Conservation (phyloP, 1,284 basidiomycete genomes). For the Coriolopsis trogii region DNA sequence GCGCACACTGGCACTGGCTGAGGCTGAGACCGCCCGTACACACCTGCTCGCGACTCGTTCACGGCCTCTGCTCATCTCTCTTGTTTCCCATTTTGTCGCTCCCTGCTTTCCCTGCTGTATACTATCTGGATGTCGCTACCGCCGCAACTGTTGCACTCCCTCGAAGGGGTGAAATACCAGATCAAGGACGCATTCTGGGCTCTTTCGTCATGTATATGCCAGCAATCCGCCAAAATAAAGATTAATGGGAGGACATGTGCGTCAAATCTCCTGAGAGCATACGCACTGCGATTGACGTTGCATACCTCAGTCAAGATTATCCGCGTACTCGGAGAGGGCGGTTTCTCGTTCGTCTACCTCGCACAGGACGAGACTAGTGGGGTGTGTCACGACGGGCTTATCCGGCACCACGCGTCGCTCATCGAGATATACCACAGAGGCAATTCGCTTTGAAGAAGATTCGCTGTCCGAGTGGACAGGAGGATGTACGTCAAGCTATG, state of each 20-base stretch:
- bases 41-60: neutral
- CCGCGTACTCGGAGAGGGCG: constrained; percentile 91
- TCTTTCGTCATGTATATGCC: constrained; percentile 78
- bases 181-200: constrained; percentile 81
- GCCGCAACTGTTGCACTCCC: constrained; percentile 35
- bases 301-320: constrained; percentile 74
- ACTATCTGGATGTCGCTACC: constrained; percentile 19
- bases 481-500: constrained; percentile 86
- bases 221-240: constrained; percentile 83
- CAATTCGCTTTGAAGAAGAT: constrained; percentile 96
- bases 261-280: constrained; percentile 32
- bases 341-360: constrained; percentile 93
- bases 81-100: constrained; percentile 1
- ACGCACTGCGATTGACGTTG: neutral
- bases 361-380: constrained; percentile 86
- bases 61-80: neutral
- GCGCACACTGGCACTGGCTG: constrained; percentile 1
- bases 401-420: neutral
- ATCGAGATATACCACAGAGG: constrained; percentile 46
- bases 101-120: neutral
- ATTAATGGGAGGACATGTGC: constrained; percentile 91
- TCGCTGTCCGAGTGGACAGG: constrained; percentile 79
- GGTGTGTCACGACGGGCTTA: constrained; percentile 42
- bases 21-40: neutral
- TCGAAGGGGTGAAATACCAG: constrained; percentile 72